Conservation (phyloP, 2,329 filamentous ascomycete genomes). For the Phoma sp. region DNA sequence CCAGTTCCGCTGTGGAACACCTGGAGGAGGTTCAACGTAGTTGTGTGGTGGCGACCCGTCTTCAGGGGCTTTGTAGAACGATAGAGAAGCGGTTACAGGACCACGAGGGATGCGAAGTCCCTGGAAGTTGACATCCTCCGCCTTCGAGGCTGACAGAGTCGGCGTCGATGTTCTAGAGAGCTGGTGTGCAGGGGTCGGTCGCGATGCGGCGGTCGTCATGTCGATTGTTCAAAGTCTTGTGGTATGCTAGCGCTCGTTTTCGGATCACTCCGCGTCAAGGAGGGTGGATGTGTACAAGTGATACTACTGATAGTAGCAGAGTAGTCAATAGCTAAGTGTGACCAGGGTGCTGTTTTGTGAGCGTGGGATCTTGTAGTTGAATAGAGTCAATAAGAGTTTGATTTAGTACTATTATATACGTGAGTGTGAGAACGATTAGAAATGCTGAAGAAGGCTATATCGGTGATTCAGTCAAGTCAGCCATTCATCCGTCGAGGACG, state of each 20-base stretch:
- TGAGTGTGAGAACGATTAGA: constrained; percentile 30
- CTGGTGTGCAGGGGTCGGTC: constrained; percentile 53
- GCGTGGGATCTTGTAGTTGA: constrained; percentile 12
- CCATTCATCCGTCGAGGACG: constrained; percentile 16
- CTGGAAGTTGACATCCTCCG: constrained; percentile 41
- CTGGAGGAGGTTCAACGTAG: constrained; percentile 70
- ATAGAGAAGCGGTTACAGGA: constrained; percentile 32
- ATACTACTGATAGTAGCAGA: constrained; percentile 9
- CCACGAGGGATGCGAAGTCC: constrained; percentile 39
- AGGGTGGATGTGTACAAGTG: background rate
- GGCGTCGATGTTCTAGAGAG: constrained; percentile 35
- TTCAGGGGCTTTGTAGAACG: constrained; percentile 39
- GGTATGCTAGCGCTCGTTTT: background rate
- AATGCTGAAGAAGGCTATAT: constrained; percentile 27
- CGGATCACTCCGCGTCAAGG: constrained; percentile 5
- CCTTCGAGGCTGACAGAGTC: constrained; percentile 29
- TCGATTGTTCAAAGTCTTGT: constrained; percentile 26
- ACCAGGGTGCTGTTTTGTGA: background rate
- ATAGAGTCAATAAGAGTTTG: background rate
- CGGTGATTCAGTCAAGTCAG: constrained; percentile 2
- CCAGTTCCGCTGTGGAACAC: constrained; percentile 71
- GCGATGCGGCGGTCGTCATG: constrained; percentile 52
- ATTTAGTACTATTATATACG: constrained; percentile 30
- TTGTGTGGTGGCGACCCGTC: constrained; percentile 39
- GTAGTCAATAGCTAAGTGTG: constrained; percentile 6